Percentiles rank a stretch among this genome's conserved stretches.
These are phyloP conservation scores for Populus deltoides DNA, from an alignment of 345 rosid genomes.

Conservation along the genomic window DNA sequence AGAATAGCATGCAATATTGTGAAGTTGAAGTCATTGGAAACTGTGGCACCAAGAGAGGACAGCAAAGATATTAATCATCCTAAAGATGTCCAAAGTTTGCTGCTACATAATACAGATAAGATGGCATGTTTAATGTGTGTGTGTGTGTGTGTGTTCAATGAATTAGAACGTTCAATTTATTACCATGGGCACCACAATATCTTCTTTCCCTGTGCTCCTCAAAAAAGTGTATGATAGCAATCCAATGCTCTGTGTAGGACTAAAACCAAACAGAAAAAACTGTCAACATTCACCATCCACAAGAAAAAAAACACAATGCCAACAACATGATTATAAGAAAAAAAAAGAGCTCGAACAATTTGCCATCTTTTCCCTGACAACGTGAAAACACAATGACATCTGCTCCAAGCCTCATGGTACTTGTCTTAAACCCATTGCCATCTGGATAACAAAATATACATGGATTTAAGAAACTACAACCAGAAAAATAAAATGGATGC, in stretches of 20 bases:
- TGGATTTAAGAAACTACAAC: not conserved
- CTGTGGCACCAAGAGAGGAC: not conserved
- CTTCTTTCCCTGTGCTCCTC: conserved; percentile 90
- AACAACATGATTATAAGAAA: not conserved
- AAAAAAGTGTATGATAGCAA: conserved; percentile 85
- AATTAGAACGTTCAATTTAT: conserved; percentile 9
- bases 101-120: not conserved
- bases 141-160: not conserved
- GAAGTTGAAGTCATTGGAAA: not conserved
- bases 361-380: conserved; percentile 60
- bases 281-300: not conserved
- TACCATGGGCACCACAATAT: conserved; percentile 97
- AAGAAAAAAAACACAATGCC: not conserved
- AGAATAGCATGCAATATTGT: not conserved
- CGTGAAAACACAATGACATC: conserved; percentile 98
- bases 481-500: not conserved
- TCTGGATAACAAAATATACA: conserved; percentile 36
- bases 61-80: not conserved
- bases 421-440: conserved; percentile 97
- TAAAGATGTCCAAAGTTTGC: not conserved
- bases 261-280: conserved; percentile 31
- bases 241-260: conserved; percentile 89
- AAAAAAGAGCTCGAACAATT: conserved; percentile 41
- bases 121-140: not conserved
- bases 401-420: conserved; percentile 99